Evolutionary conservation across 1,139 yeast genomes (phyloP), one percentile per base, ranked within the genome.

Genomic region (Sugiyamaella castrensis): DNA sequence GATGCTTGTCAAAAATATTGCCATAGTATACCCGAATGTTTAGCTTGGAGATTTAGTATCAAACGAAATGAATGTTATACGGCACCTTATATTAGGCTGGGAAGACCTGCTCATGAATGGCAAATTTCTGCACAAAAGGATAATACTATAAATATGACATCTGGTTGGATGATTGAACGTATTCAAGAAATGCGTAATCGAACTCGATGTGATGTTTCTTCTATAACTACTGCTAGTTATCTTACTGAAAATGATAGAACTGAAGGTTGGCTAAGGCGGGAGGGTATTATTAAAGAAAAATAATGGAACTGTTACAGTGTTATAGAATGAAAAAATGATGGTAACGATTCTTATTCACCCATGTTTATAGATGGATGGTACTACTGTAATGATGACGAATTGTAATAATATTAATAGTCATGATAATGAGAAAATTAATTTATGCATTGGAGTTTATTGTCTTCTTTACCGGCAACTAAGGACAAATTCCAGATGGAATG

Each of bases 111-210:
- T 4, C 43, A 37, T 26, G 48, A 44, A 13, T 53, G 51, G 47
- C 46, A 44, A 31, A 38, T n/a, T 8, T 28, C 48, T 6, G 36
- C 52, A 11, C 11, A n/a, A 26, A 13, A 37, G 8, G 26, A 45
- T 15, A 29, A 46, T 3, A 46, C 31, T n/a, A 24, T 27, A 19
- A 50, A 46, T 13, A 51, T 56, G 11, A 40, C 43, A 10, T 57
- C 64, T 1, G 68, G 68, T 5, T 64, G 62, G 61, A 53, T 56
- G 52, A 53, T 57, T 40, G 67, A 65, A 40, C 59, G 69, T 16
- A 62, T 68, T 32, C 58, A 60, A 12, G 49, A 47, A 8, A 48
- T 58, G 54, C 58, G 69, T 2, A 47, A 43, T 28, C 46, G 44
- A 12, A 48, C 50, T 15, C 44, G 15, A 11, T 62, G 63, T 45